phyloP scores from a whole-genome alignment of 768 basidiomycete genomes.

The Psilocybe cubensis region DNA sequence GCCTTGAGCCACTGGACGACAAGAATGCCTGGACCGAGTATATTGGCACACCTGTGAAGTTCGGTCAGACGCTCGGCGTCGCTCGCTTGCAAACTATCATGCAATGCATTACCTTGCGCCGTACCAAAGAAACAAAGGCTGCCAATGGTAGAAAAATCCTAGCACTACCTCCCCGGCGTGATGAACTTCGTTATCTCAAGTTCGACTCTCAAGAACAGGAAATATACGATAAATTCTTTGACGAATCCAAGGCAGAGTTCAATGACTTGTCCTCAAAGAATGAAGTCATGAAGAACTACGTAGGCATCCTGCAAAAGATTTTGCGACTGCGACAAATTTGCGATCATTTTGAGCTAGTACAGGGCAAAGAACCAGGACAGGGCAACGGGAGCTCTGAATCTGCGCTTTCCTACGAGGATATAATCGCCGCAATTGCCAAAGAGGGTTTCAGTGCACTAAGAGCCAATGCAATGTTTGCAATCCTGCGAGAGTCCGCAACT shows the following conservation, averaged over 20 bases:
- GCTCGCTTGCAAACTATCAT: constrained; percentile 96
- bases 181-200: constrained; percentile 84
- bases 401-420: constrained; percentile 74
- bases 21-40: constrained; percentile 92
- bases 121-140: constrained; percentile 90
- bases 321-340: constrained; percentile 97
- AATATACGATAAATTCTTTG: constrained; percentile 89
- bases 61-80: constrained; percentile 86
- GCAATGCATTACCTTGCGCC: constrained; percentile 93
- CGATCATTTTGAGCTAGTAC: constrained; percentile 91
- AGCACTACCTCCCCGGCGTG: constrained; percentile 86
- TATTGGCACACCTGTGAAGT: constrained; percentile 92
- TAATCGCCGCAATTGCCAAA: constrained; percentile 70
- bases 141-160: constrained; percentile 85
- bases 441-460: constrained; percentile 79
- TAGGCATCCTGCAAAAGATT: constrained; percentile 96
- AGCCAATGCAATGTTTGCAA: constrained; percentile 82
- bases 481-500: constrained; percentile 84
- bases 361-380: constrained; percentile 59
- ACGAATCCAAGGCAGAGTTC: constrained; percentile 91
- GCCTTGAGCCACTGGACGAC: constrained; percentile 90
- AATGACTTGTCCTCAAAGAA: constrained; percentile 84
- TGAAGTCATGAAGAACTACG: constrained; percentile 98
- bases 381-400: constrained; percentile 46
- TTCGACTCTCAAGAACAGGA: constrained; percentile 81